Conservation (phyloP, 2,329 filamentous ascomycete species). For the Trichoderma sp. region DNA sequence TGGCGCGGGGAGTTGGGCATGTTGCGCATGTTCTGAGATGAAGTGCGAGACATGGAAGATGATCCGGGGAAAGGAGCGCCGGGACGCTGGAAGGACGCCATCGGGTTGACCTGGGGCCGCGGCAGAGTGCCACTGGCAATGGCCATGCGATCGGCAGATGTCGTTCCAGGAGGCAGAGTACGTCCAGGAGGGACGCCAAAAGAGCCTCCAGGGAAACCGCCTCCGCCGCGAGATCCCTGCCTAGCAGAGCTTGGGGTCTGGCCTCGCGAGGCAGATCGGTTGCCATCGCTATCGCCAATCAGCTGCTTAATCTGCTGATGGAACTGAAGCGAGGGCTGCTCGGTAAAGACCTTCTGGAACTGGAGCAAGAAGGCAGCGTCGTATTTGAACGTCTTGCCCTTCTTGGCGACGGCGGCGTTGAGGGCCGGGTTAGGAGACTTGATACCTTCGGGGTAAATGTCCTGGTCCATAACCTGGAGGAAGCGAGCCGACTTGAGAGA, state of each 20-base stretch:
- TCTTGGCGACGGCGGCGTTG: constrained; percentile 75
- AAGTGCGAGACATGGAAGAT: constrained; percentile 62
- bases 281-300: constrained; percentile 72
- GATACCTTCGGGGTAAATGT: constrained; percentile 80
- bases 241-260: constrained; percentile 53
- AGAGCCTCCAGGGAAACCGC: constrained; percentile 63
- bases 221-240: constrained; percentile 51
- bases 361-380: constrained; percentile 93
- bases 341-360: constrained; percentile 93
- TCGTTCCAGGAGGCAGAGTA: constrained; percentile 71
- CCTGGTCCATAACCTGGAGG: constrained; percentile 72
- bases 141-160: constrained; percentile 71
- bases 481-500: constrained; percentile 89
- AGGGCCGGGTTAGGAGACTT: constrained; percentile 87
- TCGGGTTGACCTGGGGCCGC: constrained; percentile 42
- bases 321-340: constrained; percentile 94
- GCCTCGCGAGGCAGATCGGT: constrained; percentile 56
- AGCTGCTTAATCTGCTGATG: constrained; percentile 82
- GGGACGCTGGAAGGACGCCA: constrained; percentile 42
- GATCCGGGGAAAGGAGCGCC: constrained; percentile 61
- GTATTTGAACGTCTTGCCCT: constrained; percentile 85
- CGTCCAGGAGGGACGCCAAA: constrained; percentile 55
- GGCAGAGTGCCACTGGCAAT: constrained; percentile 55
- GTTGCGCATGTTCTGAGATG: constrained; percentile 59
- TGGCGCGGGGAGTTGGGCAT: constrained; percentile 70